Conservation (phyloP, 371 early-diverging fungal genomes). For the Mortierella sp. region DNA sequence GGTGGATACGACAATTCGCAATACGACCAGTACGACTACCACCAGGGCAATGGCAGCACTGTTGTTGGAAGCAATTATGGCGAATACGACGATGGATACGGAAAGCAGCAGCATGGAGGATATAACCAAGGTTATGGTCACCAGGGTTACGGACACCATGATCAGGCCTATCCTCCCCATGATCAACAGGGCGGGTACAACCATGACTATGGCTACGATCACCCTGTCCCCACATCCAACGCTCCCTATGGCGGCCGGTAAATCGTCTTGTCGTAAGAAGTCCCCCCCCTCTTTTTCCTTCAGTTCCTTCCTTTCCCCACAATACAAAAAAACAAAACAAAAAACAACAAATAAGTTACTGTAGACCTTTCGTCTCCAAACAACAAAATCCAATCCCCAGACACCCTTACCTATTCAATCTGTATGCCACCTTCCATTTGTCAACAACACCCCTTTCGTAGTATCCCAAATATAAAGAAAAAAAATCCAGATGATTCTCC, state of each 20-base stretch:
- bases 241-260: slow-evolving; percentile 31
- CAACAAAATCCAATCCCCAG: not conserved
- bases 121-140: not conserved
- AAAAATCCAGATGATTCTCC: not conserved
- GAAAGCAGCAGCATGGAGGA: slow-evolving; percentile 1
- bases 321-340: not conserved
- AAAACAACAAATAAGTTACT: not conserved
- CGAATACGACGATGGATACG: slow-evolving; percentile 19
- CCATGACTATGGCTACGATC: slow-evolving; percentile 48
- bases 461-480: not conserved
- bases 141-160: not conserved
- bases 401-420: not conserved
- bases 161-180: slow-evolving; percentile 24
- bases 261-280: not conserved
- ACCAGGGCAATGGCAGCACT: slow-evolving; percentile 15
- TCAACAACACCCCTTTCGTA: not conserved
- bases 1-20: slow-evolving; percentile 45
- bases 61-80: slow-evolving; percentile 23
- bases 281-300: not conserved
- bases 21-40: slow-evolving; percentile 34
- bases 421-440: slow-evolving; percentile 8
- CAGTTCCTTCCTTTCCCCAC: not conserved
- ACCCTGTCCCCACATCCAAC: slow-evolving; percentile 29
- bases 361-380: not conserved
- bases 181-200: not conserved